Percentiles rank a stretch among this genome's conserved stretches.
Conservation (phyloP, 1,284 basidiomycete genomes). For the Rhodotorula sp. region DNA sequence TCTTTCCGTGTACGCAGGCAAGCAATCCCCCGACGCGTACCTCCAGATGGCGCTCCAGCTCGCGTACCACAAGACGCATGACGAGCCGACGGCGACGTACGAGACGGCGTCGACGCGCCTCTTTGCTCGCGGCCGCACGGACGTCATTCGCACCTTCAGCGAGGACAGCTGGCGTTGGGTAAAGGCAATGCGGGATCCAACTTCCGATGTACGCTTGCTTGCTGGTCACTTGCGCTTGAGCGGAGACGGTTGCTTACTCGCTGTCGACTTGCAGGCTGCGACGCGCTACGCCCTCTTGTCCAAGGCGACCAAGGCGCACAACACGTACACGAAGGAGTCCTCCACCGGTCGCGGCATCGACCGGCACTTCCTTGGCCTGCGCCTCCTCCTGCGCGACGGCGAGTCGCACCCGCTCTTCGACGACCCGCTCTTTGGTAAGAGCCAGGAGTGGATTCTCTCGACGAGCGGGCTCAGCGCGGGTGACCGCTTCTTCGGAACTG, state of each 20-base stretch:
- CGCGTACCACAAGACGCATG: slow-evolving; percentile 81
- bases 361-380: slow-evolving; percentile 85
- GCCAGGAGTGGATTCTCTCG: slow-evolving; percentile 85
- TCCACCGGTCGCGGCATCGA: slow-evolving; percentile 86
- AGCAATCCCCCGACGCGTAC: slow-evolving; percentile 82
- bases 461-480: slow-evolving; percentile 89
- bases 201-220: slow-evolving; percentile 53
- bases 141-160: slow-evolving; percentile 81
- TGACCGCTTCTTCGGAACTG: slow-evolving; percentile 84
- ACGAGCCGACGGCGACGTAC: slow-evolving; percentile 83
- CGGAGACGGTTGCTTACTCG: background rate
- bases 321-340: slow-evolving; percentile 72
- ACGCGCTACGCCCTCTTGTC: slow-evolving; percentile 62
- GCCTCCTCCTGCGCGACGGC: slow-evolving; percentile 61
- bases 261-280: slow-evolving; percentile 50
- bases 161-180: slow-evolving; percentile 77
- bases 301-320: slow-evolving; percentile 73
- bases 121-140: slow-evolving; percentile 87
- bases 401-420: slow-evolving; percentile 64
- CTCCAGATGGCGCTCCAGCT: slow-evolving; percentile 92
- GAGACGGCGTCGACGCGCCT: slow-evolving; percentile 92
- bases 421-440: slow-evolving; percentile 74
- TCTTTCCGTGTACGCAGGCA: no score
- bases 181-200: slow-evolving; percentile 67
- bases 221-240: slow-evolving; percentile 32